Evolutionary conservation across 2,329 filamentous ascomycete genomes (phyloP), one percentile per base, ranked within the genome.

Genomic region (Ophidiomyces ophidiicola): DNA sequence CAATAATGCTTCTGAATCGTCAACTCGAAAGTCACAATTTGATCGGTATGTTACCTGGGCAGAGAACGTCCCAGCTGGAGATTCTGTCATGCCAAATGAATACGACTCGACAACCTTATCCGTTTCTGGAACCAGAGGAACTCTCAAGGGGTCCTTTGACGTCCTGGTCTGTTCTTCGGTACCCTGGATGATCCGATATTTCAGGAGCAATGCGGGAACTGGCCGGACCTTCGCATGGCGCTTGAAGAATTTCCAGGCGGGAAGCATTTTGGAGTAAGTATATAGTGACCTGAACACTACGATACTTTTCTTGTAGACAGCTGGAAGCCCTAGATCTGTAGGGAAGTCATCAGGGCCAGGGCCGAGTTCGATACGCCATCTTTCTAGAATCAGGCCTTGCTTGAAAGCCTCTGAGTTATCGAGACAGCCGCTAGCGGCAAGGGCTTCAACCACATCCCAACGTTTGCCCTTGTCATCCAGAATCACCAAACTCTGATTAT

Each of bases 301-400:
- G 47, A 98, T 93, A 51, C 83, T 85, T 63, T 93, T 90, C 65
- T 98, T 98, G 70, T 98, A 98, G 43, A 94, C 78, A 37, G 84
- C 88, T 10, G 90, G 86, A 36, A 96, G 66, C 38, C 61, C 68
- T 36, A 76, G 59, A 43, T 77, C 71, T 6, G 35, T 25, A 14
- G 38, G 38, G 41, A 83, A 55, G 74, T 70, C 56, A 56, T 67
- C 56, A 42, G 68, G 59, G 42, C 64, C 63, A 49, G 75, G 74
- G 54, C 82, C 82, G 41, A 96, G 69, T 55, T 90, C 80, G 47
- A 98, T 73, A 42, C 71, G 80, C 90, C 90, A 98, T 50, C 88
- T 74, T 63, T 98, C 90, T 46, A 98, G 67, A 37, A 94, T 70
- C 41, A 98, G 75, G 41, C 77, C 78, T 24, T 62, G 44, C 64